Percentiles rank a stretch among this genome's conserved stretches.
Evolutionary conservation across 805 yeast genomes (phyloP).

Genomic region (Suhomyces tanzawaensis): DNA sequence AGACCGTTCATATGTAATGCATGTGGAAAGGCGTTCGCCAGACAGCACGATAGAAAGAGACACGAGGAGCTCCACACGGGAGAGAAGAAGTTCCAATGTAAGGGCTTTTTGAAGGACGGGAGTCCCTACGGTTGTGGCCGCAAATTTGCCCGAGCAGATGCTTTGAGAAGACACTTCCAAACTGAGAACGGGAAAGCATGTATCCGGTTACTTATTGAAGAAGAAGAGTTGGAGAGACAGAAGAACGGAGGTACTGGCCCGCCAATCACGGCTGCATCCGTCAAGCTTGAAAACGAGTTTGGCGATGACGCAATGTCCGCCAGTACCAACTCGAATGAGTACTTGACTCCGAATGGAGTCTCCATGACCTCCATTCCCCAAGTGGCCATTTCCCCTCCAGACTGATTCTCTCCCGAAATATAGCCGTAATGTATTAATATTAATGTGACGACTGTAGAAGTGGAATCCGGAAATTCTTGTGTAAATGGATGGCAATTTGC

Average conservation of each 20-base stretch:
- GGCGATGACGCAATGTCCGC: not conserved
- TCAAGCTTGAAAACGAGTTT: not conserved
- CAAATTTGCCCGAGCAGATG: constrained; percentile 47
- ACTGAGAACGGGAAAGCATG: constrained; percentile 47
- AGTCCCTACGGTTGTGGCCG: constrained; percentile 46
- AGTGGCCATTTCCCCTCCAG: constrained; percentile 42
- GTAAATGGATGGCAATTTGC: too few relatives aligned
- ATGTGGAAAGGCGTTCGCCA: constrained; percentile 73
- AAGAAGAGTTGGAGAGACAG: constrained; percentile 29
- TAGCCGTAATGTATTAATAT: too few relatives aligned
- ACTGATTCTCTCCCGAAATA: too few relatives aligned
- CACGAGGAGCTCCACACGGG: constrained; percentile 66
- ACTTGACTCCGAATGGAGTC: constrained; percentile 18
- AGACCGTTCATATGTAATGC: constrained; percentile 69
- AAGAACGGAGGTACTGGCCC: constrained; percentile 8
- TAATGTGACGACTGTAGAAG: too few relatives aligned
- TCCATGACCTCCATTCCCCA: constrained; percentile 21
- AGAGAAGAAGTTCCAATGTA: constrained; percentile 70
- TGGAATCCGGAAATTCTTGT: too few relatives aligned
- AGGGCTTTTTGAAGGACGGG: constrained; percentile 49
- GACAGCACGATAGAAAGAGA: constrained; percentile 46
- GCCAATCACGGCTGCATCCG: constrained; percentile 7
- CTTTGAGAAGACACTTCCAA: constrained; percentile 44
- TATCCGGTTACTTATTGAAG: constrained; percentile 39
- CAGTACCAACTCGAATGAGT: constrained; percentile 7